Base-by-base conservation (phyloP, 148 eudicot species). In the Rhododendron kiyosumense region DNA sequence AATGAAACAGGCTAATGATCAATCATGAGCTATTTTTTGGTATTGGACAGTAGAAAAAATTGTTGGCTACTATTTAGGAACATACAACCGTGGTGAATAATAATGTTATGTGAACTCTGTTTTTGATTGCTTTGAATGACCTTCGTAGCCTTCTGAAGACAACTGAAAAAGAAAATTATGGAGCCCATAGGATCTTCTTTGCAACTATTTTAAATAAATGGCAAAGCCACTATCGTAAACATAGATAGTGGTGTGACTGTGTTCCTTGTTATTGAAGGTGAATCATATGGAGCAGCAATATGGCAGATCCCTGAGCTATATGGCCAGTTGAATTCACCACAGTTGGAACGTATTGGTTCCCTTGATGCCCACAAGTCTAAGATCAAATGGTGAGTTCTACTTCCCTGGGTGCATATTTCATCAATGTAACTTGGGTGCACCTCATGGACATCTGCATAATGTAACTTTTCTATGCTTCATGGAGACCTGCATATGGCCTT, bases 271-370 rank as follows among this genome's bases (percentile, higher is more conserved):
- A 83, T 36, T 92, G 46, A 88, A 96, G 99, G 99, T 88, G 98
- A 96, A 88, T 89, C 96, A 51, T 94, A 94, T 87, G 97, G 98
- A 87, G 99, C 99, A 82, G 96, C 98, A 41, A 89, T 96, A 86
- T 96, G 99, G 99, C 99, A 94, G 90, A 95, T 95, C 82, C 99
- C 99, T 86, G 99, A 96, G 92, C 85, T 96, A 30, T 96, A 96
- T 91, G 99, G 99, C 67, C 97, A 95, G 85, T 89, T 92, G 83
- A 95, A 93, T 90, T 96, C 99, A 77, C 99, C 99, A 45, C 98
- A 96, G 81, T 82, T 96, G 92, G 98, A 96, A 90, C 84, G 87
- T 75, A 90, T 96, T 87, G 97, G 97, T 85, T 90, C 95, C 81
- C 96, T 96, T 59, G 98, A 96, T 90, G 91, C 90, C 36, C 97